Evolutionary conservation across 2,329 filamentous ascomycete species (phyloP).

Genomic region (Hortaea werneckii): DNA sequence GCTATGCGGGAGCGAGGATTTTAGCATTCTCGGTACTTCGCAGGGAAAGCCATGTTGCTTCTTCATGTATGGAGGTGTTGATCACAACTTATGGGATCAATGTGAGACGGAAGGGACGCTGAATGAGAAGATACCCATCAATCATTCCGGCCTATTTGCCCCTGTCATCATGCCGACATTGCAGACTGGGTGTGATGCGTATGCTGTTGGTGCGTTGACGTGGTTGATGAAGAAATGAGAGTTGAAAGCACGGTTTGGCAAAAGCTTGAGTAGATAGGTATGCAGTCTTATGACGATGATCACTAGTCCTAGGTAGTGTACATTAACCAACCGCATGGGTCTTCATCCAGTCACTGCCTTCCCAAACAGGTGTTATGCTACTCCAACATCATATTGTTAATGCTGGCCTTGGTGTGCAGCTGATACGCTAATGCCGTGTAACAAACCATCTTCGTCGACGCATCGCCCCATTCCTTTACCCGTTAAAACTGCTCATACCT

Average conservation of each 20-base stretch:
- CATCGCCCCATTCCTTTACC: too few relatives aligned
- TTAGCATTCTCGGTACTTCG: constrained; percentile 44
- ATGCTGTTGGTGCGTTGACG: constrained; percentile 26
- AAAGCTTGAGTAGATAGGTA: neutral
- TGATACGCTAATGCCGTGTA: too few relatives aligned
- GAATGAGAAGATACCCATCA: constrained; percentile 44
- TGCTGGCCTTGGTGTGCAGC: too few relatives aligned
- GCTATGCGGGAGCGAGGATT: constrained; percentile 47
- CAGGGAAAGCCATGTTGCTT: constrained; percentile 43
- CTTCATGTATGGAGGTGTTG: constrained; percentile 46
- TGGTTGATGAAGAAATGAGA: constrained; percentile 19
- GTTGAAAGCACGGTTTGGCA: too few relatives aligned
- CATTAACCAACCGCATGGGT: neutral
- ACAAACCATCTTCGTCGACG: too few relatives aligned
- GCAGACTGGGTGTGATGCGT: constrained; percentile 35
- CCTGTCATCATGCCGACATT: constrained; percentile 51
- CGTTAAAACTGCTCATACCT: too few relatives aligned
- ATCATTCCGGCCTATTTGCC: constrained; percentile 51
- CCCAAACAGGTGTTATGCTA: too few relatives aligned
- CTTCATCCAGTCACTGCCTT: neutral
- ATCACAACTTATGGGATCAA: constrained; percentile 41
- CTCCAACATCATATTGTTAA: too few relatives aligned
- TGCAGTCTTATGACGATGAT: neutral
- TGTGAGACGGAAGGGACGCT: constrained; percentile 35
- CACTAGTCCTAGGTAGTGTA: neutral